phyloP scores from a whole-genome alignment of 306 rosid genomes.

The Echinosophora koreensis region DNA sequence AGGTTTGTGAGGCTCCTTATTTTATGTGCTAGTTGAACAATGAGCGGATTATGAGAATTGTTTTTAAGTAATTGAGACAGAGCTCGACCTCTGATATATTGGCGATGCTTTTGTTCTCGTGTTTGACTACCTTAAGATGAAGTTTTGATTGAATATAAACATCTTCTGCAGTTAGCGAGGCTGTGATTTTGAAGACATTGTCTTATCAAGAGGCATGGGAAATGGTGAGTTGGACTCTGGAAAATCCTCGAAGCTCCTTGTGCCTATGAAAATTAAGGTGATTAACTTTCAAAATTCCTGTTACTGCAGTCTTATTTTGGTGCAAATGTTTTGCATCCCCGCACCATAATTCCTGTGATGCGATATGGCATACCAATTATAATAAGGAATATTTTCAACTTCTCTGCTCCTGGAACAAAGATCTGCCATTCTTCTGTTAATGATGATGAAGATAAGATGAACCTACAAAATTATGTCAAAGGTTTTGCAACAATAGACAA shows the following conservation, averaged over 20 bases:
- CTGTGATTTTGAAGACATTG: constrained; percentile 86
- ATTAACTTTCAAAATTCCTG: constrained; percentile 47
- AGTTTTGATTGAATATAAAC: constrained; percentile 36
- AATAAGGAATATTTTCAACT: constrained; percentile 93
- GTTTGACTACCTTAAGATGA: constrained; percentile 32
- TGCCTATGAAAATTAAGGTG: constrained; percentile 35
- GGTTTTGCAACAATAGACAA: constrained; percentile 99
- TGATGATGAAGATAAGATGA: constrained; percentile 59
- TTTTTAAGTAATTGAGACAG: constrained; percentile 13
- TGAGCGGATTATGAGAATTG: constrained; percentile 32
- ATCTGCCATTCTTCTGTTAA: constrained; percentile 69
- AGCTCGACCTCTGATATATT: constrained; percentile 32
- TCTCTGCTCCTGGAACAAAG: constrained; percentile 89
- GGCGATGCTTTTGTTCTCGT: constrained; percentile 26
- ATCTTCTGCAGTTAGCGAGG: constrained; percentile 88
- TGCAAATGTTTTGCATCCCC: constrained; percentile 99
- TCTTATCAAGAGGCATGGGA: constrained; percentile 99
- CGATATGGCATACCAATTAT: constrained; percentile 83
- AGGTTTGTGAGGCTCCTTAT: constrained; percentile 64
- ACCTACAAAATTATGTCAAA: constrained; percentile 76
- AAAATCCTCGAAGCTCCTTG: constrained; percentile 29
- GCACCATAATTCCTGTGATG: constrained; percentile 97
- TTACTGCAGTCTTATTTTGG: constrained; percentile 96
- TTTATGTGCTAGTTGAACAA: constrained; percentile 26
- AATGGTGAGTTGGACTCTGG: constrained; percentile 71